Base-by-base conservation (phyloP, 108 stramenopile genomes). In the Bacterosira constricta region DNA sequence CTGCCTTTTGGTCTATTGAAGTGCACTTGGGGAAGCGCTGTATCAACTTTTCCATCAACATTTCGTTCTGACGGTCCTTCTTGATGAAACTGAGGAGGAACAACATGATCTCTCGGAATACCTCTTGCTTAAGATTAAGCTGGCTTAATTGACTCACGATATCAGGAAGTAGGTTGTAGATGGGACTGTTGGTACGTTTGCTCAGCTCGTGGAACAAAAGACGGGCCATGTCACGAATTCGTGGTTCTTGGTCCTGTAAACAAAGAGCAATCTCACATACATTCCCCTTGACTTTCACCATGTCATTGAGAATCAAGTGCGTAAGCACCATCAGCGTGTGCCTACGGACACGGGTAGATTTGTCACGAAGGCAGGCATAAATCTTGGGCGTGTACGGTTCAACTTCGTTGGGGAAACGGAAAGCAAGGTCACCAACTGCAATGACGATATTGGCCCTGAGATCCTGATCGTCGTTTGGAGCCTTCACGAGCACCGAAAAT, bases 121-220 rank as follows among this genome's bases (percentile, higher is more conserved):
- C 89, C 38, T 89, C 91, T 60, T 83, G 84, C 61, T 45, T 50
- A 23, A 93, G 77, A 34, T 71, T 66, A 1, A 81, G 45, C 31
- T 83, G 74, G 65, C 96, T 96, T 30, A 99, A 80, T 44, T 91
- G 90, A 80, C 95, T 90, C 36, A 99, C 83, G 68, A 98, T 97
- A 73, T 99, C 99, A 21, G 98, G 98, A 6, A 99, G 80, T 31
- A 99, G 80, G 75, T 99, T 99, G 96, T 98, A 99, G 52, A 99
- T 85, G 13, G 98, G 99, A 70, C 94, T 96, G 75, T 96, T 93
- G 42, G 88, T 90, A 20, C 96, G 75, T 80, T 96, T 93, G 83
- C 88, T 88, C 1, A 97, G 87, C 72, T 98, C 97, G 45, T 94
- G 81, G 83, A 99, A 99, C 37, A 99, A 92, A 5, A 96, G 69